Conservation (phyloP, 2,329 filamentous ascomycete genomes). For the Biscogniauxia sp. region DNA sequence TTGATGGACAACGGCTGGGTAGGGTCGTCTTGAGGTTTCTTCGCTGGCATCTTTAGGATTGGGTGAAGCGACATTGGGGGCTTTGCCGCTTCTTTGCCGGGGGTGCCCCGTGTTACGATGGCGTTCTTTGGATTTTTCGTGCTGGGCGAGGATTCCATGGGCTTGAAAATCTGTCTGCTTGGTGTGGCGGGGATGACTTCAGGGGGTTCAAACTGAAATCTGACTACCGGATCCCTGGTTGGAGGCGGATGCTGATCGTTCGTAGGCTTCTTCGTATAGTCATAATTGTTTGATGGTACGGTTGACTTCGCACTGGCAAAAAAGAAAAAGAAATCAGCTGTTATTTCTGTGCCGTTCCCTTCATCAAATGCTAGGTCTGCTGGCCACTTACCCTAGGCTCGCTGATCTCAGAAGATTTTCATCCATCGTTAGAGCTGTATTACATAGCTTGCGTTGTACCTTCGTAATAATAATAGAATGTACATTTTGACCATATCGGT, state of each 20-base stretch:
- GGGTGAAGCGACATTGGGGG: background rate
- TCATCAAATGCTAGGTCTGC: background rate
- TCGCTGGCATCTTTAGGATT: slow-evolving; percentile 6
- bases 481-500: slow-evolving; percentile 9
- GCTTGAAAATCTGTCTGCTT: background rate
- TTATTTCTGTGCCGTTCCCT: background rate
- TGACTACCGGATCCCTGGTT: too few species aligned
- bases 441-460: slow-evolving; percentile 11
- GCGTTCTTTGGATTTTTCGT: background rate
- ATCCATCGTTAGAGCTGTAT: slow-evolving; percentile 6
- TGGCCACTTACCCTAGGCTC: slow-evolving; percentile 7
- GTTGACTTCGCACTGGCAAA: background rate
- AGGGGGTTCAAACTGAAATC: too few species aligned
- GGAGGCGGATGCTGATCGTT: too few species aligned
- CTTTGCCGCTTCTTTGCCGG: background rate
- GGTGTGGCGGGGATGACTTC: too few species aligned
- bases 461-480: slow-evolving; percentile 12
- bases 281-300: too few species aligned
- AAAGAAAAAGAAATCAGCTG: background rate
- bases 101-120: background rate
- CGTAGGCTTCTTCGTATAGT: too few species aligned
- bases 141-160: background rate
- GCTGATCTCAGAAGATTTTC: background rate
- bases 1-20: background rate
- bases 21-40: background rate